Percentiles rank a stretch among this genome's conserved stretches.
These are phyloP conservation scores for Apiosordaria backusii DNA, from an alignment of 495 filamentous ascomycete species.

Conservation along the genomic window DNA sequence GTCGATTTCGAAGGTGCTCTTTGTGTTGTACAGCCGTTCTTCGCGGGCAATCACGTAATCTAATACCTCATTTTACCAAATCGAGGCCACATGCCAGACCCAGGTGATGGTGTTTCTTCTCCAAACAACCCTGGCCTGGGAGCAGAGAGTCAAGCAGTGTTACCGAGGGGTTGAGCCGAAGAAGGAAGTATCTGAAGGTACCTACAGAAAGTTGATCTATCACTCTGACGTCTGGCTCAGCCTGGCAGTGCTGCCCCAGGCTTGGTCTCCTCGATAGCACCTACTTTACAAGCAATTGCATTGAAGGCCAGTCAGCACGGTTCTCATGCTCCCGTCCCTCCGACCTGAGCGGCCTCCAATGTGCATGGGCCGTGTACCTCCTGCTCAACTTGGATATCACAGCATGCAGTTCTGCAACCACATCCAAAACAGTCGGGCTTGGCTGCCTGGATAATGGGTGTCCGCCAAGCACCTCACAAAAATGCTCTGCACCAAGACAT, in stretches of 20 bases:
- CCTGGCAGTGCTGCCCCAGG: neutral
- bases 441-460: neutral
- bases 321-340: neutral
- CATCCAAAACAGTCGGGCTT: neutral
- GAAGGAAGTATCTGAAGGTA: neutral
- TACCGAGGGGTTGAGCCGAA: neutral
- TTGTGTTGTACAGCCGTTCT: neutral
- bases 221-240: conserved; percentile 11
- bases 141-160: too few species aligned
- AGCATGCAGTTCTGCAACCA: neutral
- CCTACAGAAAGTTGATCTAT: conserved; percentile 9
- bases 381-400: neutral
- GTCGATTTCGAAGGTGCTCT: neutral
- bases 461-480: neutral
- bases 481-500: neutral
- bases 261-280: conserved; percentile 7
- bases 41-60: conserved; percentile 26
- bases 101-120: conserved; percentile 27
- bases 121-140: too few species aligned
- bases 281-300: neutral
- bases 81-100: conserved; percentile 23
- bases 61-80: conserved; percentile 17
- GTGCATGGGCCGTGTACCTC: neutral
- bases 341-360: conserved; percentile 6
- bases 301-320: neutral